Base-by-base conservation (phyloP, 208 protist species). In the Leishmania martiniquensis region DNA sequence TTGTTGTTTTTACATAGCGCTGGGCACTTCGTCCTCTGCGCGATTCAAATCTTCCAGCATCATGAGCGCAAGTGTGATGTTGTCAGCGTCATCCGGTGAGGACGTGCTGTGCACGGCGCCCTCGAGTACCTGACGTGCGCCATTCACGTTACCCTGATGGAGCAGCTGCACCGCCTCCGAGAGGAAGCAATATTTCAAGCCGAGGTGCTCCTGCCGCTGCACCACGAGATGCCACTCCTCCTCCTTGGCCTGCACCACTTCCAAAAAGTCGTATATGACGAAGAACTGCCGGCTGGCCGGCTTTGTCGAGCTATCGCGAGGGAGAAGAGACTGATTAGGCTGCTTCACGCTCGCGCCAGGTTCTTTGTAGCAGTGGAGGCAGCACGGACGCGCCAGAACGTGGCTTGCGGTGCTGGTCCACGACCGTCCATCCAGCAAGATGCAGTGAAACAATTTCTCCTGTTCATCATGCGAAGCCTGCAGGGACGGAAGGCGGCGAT, bases 161-260 rank as follows among this genome's bases (percentile, higher is more conserved):
- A 94, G 84, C 34, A 82, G 80, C 82, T 92, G 86, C 57, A 86
- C 82, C 20, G 90, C 90, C 20, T 92, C 86, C 9, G 84, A 83
- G 37, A 91, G 80, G 57, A 86, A 91, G 37, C 82, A 52, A 66
- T 92, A 94, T 49, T 85, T 75, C 22, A 79, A 72, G 45, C 85
- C 87, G 15, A 89, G 80, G 17, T 77, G 65, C 75, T 94, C 90
- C 45, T 89, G 84, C 65, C 85, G 77, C 75, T 91, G 86, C 42
- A 89, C 88, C 3, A 91, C 88, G 12, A 92, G 88, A 68, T 94
- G 90, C 88, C 88, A 94, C 82, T 94, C 90, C 71, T 92, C 88
- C 54, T 94, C 83, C 66, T 87, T 87, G 32, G 80, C 81, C 32
- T 85, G 76, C 34, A 91, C 32, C 44, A 80, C 65, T 25, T 54